Evolutionary conservation across 495 filamentous ascomycete genomes (phyloP).

Genomic region (Neurospora terricola): DNA sequence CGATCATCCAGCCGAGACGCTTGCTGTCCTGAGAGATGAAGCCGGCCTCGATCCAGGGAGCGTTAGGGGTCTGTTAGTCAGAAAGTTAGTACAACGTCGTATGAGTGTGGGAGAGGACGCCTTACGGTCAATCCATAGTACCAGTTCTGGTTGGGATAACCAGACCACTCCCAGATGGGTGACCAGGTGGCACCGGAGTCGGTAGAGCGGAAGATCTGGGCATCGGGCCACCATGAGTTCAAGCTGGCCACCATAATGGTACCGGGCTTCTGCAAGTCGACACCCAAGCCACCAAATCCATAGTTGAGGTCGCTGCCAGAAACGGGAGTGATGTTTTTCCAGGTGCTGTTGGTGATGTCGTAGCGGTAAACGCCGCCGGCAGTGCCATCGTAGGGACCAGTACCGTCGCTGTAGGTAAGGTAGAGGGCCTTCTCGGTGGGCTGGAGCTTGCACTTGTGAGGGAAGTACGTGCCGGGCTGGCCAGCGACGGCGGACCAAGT

Average conservation of each 20-base stretch:
- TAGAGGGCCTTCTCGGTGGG: conserved; percentile 45
- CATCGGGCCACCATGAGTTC: conserved; percentile 53
- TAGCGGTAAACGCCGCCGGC: conserved; percentile 43
- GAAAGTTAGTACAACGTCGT: conserved; percentile 17
- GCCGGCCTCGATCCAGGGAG: conserved; percentile 39
- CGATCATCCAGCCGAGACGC: conserved; percentile 55
- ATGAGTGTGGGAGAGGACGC: conserved; percentile 4
- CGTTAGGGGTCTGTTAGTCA: conserved; percentile 24
- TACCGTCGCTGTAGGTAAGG: conserved; percentile 45
- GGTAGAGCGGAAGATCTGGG: conserved; percentile 42
- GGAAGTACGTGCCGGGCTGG: conserved; percentile 41
- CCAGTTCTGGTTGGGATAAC: conserved; percentile 35
- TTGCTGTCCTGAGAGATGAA: conserved; percentile 37
- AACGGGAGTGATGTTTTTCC: conserved; percentile 47
- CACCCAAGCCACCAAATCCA: conserved; percentile 46
- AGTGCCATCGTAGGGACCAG: conserved; percentile 46
- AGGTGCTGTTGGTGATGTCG: conserved; percentile 36
- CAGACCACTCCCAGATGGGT: conserved; percentile 40
- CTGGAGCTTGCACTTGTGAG: conserved; percentile 47
- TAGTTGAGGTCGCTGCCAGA: conserved; percentile 32
- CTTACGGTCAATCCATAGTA: conserved; percentile 36
- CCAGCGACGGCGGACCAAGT: conserved; percentile 41
- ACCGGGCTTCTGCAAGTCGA: conserved; percentile 45
- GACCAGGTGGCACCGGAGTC: conserved; percentile 46
- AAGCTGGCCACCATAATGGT: conserved; percentile 45